Conservation (phyloP, 345 rosid species). For the Nasturtium officinale region DNA sequence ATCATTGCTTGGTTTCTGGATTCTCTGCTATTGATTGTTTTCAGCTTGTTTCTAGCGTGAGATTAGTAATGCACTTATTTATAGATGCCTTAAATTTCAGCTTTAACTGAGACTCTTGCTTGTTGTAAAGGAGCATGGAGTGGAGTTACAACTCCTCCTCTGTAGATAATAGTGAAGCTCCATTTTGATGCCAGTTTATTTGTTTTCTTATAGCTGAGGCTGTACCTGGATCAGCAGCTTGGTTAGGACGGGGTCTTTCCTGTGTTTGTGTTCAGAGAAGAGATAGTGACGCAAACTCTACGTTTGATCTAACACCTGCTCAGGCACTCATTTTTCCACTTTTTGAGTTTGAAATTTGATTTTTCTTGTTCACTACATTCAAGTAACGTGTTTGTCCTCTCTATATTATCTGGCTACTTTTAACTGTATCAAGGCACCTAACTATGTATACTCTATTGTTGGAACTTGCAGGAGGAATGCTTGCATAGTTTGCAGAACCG, state of each 20-base stretch:
- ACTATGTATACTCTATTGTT: constrained; percentile 2
- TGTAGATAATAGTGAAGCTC: background rate
- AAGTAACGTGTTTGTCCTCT: background rate
- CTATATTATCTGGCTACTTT: background rate
- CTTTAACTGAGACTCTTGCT: background rate
- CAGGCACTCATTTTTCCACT: constrained; percentile 58
- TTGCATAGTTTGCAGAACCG: constrained; percentile 88
- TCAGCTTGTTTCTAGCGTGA: constrained; percentile 12
- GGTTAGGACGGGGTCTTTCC: constrained; percentile 97
- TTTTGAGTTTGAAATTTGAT: background rate
- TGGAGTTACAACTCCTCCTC: background rate
- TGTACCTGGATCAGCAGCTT: constrained; percentile 99
- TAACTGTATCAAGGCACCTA: background rate
- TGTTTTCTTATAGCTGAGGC: constrained; percentile 78
- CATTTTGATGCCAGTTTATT: background rate
- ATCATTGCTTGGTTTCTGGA: constrained; percentile 9
- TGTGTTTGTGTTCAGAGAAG: constrained; percentile 98
- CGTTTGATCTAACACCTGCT: constrained; percentile 90
- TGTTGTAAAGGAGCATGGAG: background rate
- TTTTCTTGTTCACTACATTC: background rate
- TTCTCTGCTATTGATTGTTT: constrained; percentile 7
- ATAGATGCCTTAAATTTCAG: background rate
- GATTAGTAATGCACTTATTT: background rate
- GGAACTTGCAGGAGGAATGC: constrained; percentile 75
- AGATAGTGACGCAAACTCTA: constrained; percentile 85